These are phyloP conservation scores for Bremia lactucae DNA, from an alignment of 352 stramenopile genomes.

Conservation along the genomic window DNA sequence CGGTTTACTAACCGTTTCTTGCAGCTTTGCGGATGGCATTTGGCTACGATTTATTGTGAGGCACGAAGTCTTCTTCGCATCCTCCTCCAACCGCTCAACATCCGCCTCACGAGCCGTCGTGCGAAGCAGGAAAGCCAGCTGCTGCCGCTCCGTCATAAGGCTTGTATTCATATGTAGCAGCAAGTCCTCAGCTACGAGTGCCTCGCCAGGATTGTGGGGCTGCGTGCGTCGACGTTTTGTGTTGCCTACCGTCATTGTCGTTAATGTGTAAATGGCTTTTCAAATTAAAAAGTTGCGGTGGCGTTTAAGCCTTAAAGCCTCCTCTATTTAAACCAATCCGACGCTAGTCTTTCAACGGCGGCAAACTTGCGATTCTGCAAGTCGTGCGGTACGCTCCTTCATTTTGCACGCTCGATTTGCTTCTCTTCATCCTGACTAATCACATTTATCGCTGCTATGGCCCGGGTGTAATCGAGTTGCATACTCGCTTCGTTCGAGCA, in stretches of 20 bases:
- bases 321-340: constrained; percentile 9
- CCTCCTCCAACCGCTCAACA: constrained; percentile 23
- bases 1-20: background rate
- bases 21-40: constrained; percentile 3
- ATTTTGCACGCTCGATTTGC: no score
- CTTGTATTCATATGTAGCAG: constrained; percentile 35
- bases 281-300: constrained; percentile 15
- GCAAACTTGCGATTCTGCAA: no score
- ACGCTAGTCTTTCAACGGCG: constrained; percentile 34
- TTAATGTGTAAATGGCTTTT: constrained; percentile 8
- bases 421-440: no score
- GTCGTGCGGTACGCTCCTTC: no score
- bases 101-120: constrained; percentile 48
- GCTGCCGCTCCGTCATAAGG: constrained; percentile 74
- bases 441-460: constrained; percentile 14
- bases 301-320: background rate
- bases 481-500: constrained; percentile 54
- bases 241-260: constrained; percentile 9
- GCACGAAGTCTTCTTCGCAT: constrained; percentile 2
- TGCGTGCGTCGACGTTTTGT: constrained; percentile 15
- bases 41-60: constrained; percentile 10
- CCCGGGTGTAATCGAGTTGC: constrained; percentile 65
- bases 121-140: constrained; percentile 64
- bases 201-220: constrained; percentile 1
- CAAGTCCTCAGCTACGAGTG: constrained; percentile 13